phyloP scores from a whole-genome alignment of 139 green algal species.

The Tetraselmis chui region DNA sequence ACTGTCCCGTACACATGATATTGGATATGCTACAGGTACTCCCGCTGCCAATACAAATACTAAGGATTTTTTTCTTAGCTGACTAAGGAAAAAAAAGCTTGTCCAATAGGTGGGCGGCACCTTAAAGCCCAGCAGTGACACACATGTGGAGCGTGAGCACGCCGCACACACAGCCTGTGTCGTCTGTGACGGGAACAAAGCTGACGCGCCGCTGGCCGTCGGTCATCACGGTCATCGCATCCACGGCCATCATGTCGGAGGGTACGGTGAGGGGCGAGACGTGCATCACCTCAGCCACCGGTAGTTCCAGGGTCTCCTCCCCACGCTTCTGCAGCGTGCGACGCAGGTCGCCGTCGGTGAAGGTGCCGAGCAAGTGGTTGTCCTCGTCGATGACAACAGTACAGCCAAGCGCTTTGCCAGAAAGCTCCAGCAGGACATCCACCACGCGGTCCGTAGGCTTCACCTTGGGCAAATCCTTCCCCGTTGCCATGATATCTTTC shows the following conservation, averaged over 20 bases:
- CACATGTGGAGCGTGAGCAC: conserved; percentile 53
- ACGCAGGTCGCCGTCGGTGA: conserved; percentile 52
- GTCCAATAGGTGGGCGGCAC: no score
- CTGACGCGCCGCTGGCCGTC: conserved; percentile 28
- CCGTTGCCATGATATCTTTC: conserved; percentile 34
- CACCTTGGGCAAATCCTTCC: conserved; percentile 19
- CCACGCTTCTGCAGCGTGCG: conserved; percentile 23
- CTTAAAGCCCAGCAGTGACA: conserved; percentile 39
- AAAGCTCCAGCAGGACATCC: conserved; percentile 43
- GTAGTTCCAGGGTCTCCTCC: conserved; percentile 22
- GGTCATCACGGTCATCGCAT: conserved; percentile 48
- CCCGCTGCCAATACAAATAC: no score
- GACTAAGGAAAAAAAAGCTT: no score
- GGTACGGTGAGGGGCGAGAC: conserved; percentile 17
- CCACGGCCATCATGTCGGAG: conserved; percentile 32
- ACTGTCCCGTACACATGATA: no score
- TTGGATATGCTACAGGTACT: no score
- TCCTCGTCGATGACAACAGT: conserved; percentile 33
- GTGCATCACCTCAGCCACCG: conserved; percentile 29
- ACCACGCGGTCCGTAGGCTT: conserved; percentile 16
- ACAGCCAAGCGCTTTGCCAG: conserved; percentile 43
- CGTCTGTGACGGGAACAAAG: conserved; percentile 46
- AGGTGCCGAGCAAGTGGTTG: conserved; percentile 35
- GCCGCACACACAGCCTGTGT: conserved; percentile 19
- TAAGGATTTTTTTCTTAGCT: no score